Percentiles rank a stretch among this genome's conserved stretches.
Conservation (phyloP, 176 grass and related monocot genomes). For the Oryza officinalis region DNA sequence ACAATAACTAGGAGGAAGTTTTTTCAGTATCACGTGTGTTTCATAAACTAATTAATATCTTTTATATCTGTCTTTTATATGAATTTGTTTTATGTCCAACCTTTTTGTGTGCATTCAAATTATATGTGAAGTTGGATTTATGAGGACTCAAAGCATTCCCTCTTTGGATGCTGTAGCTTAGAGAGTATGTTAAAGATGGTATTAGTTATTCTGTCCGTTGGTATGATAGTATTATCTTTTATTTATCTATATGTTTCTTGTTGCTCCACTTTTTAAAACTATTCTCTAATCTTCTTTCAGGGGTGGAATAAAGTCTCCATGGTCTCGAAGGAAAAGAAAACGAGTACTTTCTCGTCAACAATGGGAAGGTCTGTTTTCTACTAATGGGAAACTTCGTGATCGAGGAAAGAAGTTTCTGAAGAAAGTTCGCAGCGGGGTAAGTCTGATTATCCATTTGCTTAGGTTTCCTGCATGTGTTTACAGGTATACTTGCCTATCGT, state of each 20-base stretch:
- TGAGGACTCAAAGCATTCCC: background rate
- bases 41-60: background rate
- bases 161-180: background rate
- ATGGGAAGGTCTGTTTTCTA: slow-evolving; percentile 68
- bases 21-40: background rate
- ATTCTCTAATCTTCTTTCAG: slow-evolving; percentile 41
- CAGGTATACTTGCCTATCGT: background rate
- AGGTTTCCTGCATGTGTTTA: background rate
- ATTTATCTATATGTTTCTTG: background rate
- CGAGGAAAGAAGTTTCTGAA: slow-evolving; percentile 91
- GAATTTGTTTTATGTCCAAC: background rate
- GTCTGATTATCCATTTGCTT: slow-evolving; percentile 33
- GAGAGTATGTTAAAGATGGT: background rate
- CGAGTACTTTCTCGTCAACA: slow-evolving; percentile 65
- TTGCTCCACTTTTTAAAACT: slow-evolving; percentile 28
- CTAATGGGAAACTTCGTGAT: slow-evolving; percentile 81
- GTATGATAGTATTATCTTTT: background rate
- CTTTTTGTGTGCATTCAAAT: slow-evolving; percentile 15
- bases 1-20: background rate
- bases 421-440: slow-evolving; percentile 96
- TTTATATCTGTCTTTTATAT: background rate
- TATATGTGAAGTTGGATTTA: background rate
- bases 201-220: background rate
- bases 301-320: slow-evolving; percentile 95
- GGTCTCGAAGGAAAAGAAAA: slow-evolving; percentile 95